Conservation (phyloP, 495 filamentous ascomycete genomes). For the Bathelium albidoporum region DNA sequence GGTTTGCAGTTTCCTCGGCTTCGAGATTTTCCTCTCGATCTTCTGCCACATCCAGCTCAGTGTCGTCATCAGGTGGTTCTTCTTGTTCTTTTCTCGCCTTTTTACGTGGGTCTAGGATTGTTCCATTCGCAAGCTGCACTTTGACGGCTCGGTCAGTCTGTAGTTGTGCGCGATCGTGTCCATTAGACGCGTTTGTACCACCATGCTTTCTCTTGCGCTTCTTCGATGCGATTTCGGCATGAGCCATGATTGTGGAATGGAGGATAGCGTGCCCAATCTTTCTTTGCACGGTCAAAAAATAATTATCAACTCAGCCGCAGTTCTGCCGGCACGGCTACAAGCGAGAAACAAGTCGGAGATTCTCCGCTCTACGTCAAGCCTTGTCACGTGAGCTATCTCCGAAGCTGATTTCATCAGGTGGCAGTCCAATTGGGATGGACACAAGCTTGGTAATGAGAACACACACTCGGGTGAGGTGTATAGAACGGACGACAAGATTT, state of each 20-base stretch:
- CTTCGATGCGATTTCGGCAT: conserved; percentile 1
- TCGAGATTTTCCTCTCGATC: conserved; percentile 15
- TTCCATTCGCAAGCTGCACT: conserved; percentile 5
- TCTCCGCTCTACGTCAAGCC: not conserved
- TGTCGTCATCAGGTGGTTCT: not conserved
- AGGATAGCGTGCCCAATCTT: not conserved
- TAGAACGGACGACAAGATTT: no score
- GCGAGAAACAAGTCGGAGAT: not conserved
- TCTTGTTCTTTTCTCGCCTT: conserved; percentile 10
- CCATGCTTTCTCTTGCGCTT: conserved; percentile 18
- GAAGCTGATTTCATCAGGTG: not conserved
- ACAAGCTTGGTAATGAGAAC: not conserved
- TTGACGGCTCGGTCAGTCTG: not conserved
- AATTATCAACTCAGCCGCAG: not conserved
- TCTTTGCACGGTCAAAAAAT: not conserved
- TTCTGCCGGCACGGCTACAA: not conserved
- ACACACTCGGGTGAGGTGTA: not conserved
- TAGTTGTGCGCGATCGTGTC: conserved; percentile 1
- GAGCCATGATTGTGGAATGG: not conserved
- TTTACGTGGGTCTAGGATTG: conserved; percentile 3
- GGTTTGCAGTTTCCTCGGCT: conserved; percentile 25
- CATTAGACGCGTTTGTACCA: conserved; percentile 9
- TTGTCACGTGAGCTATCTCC: not conserved
- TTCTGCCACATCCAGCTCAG: conserved; percentile 10
- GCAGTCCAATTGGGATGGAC: no score